These are phyloP conservation scores for Saccharomycopsis amapae DNA, from an alignment of 805 yeast genomes.

Conservation along the genomic window DNA sequence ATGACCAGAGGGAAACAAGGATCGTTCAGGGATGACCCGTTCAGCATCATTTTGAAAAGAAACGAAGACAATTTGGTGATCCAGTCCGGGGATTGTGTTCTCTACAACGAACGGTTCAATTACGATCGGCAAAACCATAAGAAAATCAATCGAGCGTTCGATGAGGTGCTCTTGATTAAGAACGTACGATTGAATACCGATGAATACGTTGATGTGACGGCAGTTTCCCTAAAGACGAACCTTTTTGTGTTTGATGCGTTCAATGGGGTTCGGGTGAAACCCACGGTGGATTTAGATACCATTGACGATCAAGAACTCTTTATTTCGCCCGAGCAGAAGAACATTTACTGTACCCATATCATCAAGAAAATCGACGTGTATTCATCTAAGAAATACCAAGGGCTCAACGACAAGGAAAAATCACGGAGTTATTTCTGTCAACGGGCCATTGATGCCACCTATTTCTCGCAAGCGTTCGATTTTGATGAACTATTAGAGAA, in stretches of 20 bases:
- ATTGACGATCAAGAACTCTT: slow-evolving; percentile 11
- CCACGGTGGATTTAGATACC: neutral
- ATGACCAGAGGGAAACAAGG: neutral
- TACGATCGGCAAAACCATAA: neutral
- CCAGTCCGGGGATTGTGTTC: slow-evolving; percentile 14
- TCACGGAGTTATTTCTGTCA: slow-evolving; percentile 34
- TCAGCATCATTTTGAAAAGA: slow-evolving; percentile 9
- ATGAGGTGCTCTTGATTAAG: neutral
- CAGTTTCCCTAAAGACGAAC: slow-evolving; percentile 2
- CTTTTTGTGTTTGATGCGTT: slow-evolving; percentile 1
- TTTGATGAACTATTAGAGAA: slow-evolving; percentile 30
- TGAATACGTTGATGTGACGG: slow-evolving; percentile 13
- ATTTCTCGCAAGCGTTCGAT: slow-evolving; percentile 33
- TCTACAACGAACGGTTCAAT: slow-evolving; percentile 2
- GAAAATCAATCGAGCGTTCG: neutral
- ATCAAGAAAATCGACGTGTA: slow-evolving; percentile 9
- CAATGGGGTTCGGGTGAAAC: neutral
- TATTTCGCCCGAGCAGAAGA: slow-evolving; percentile 10
- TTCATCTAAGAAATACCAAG: neutral
- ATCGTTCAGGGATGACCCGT: slow-evolving; percentile 11
- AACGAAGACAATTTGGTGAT: slow-evolving; percentile 8
- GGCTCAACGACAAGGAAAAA: slow-evolving; percentile 17
- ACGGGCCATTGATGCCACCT: slow-evolving; percentile 35
- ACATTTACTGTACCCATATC: slow-evolving; percentile 6
- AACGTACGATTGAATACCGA: slow-evolving; percentile 8